Base-by-base conservation (phyloP, 768 basidiomycete genomes). In the Tulasnella sp. region DNA sequence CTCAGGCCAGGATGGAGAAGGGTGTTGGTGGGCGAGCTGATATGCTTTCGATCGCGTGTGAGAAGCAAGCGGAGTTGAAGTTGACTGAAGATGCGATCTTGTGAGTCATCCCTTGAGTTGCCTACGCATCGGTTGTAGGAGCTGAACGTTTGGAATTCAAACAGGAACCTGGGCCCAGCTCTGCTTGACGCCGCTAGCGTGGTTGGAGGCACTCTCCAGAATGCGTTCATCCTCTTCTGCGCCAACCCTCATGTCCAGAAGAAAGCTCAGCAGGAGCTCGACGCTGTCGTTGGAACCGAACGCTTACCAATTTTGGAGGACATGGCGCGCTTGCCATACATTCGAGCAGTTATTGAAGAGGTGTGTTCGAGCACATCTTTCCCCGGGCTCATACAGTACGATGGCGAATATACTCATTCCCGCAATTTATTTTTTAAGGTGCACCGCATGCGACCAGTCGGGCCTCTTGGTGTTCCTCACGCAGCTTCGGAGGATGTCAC, bases 201-300 rank as follows among this genome's bases (percentile, higher is more conserved):
- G 34, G 34, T 38, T 38, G 34, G 34, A 7, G 34, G 34, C 15
- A 38, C 34, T 21, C 55, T 56, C 7, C 55, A 56, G 30, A 56
- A 56, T 23, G 15, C 29, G 24, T 26, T 56, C 38, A 52, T 61
- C 3, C 60, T 61, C 5, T 51, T 77, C 10, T 45, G 63, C 15
- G 21, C 41, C n/a, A 64, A 66, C 60, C 64, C 69, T 71, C 77
- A 79, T 3, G 77, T 81, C 8, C 76, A 78, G 66, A 73, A 69
- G 63, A 77, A 76, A 62, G 78, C 78, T 0, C 80, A 80, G 60
- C 73, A 70, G 17, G 82, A 83, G 64, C 71, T 83, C 3, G 78
- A 78, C 60, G 58, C 71, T 1, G 72, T 77, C 3, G 67, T 76
- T 56, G 74, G 72, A 0, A 63, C 60, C 4, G 72, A 71, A 17